A percentile compares a stretch with the other conserved stretches of the same genome.
These are phyloP conservation scores for Metschnikowia lunata DNA, from an alignment of 805 yeast genomes.

Conservation along the genomic window DNA sequence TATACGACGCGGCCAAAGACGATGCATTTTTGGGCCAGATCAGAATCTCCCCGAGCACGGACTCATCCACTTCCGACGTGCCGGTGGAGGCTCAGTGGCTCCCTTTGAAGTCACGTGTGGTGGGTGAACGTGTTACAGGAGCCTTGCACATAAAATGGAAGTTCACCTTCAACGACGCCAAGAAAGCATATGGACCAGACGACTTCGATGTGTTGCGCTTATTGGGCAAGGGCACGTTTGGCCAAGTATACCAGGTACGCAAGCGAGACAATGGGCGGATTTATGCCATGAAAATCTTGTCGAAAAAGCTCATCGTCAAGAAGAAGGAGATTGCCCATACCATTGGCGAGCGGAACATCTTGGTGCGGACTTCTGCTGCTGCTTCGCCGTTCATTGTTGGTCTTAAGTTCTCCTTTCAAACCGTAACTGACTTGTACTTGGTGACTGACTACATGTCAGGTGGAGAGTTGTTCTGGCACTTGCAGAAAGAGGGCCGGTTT, in stretches of 20 bases:
- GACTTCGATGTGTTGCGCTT: slow-evolving; percentile 90
- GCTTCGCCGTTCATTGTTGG: slow-evolving; percentile 94
- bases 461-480: slow-evolving; percentile 94
- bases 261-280: slow-evolving; percentile 86
- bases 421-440: slow-evolving; percentile 84
- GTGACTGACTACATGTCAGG: slow-evolving; percentile 98
- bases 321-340: slow-evolving; percentile 98
- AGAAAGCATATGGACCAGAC: slow-evolving; percentile 83
- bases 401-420: slow-evolving; percentile 92
- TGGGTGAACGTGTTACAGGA: slow-evolving; percentile 75
- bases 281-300: slow-evolving; percentile 95
- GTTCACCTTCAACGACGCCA: slow-evolving; percentile 58
- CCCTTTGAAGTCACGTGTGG: slow-evolving; percentile 63
- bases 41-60: slow-evolving; percentile 59
- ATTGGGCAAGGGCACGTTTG: slow-evolving; percentile 95
- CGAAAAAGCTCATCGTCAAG: slow-evolving; percentile 91
- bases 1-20: slow-evolving; percentile 78
- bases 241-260: slow-evolving; percentile 94
- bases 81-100: slow-evolving; percentile 64
- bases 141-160: slow-evolving; percentile 71
- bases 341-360: slow-evolving; percentile 91
- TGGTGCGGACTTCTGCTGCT: slow-evolving; percentile 87
- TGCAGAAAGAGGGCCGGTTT: slow-evolving; percentile 94
- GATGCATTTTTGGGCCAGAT: slow-evolving; percentile 87
- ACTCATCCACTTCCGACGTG: slow-evolving; percentile 34